Percentiles rank a stretch among this genome's conserved stretches.
Conservation (phyloP, 306 rosid species). For the Medicago arabica region DNA sequence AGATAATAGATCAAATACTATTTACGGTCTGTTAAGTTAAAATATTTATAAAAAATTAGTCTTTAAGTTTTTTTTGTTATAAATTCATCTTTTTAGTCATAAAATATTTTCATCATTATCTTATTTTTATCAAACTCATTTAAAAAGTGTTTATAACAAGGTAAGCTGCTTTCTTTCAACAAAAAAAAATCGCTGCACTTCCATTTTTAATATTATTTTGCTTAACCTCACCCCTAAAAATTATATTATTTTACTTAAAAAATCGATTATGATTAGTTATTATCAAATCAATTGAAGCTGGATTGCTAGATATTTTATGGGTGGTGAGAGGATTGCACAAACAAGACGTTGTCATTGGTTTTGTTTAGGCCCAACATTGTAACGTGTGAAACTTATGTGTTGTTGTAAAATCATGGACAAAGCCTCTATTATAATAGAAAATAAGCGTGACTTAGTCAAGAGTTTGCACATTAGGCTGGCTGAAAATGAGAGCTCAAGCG, state of each 20-base stretch:
- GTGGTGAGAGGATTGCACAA: constrained; percentile 14
- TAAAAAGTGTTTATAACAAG: no score
- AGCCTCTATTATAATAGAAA: constrained; percentile 7
- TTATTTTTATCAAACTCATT: no score
- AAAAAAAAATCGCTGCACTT: no score
- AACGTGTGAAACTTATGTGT: constrained; percentile 41
- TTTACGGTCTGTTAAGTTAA: no score
- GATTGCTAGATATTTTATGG: constrained; percentile 29
- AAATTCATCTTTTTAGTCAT: no score
- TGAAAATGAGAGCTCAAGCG: constrained; percentile 33
- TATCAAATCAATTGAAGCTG: constrained; percentile 13
- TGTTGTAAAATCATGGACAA: constrained; percentile 16
- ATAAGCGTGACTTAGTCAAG: constrained; percentile 21
- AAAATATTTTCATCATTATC: no score
- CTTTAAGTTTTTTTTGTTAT: no score
- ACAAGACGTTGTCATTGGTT: constrained; percentile 35
- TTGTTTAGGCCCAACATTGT: constrained; percentile 32
- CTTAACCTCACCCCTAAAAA: no score
- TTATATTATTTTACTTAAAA: no score
- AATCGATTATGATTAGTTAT: neutral
- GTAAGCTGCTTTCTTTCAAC: no score
- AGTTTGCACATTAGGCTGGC: constrained; percentile 24
- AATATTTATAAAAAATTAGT: no score
- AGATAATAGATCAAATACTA: no score
- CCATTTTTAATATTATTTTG: neutral